Evolutionary conservation across 1,139 yeast genomes (phyloP), one percentile per base, ranked within the genome.

Genomic region (Lodderomyces pseudojiufengensis): DNA sequence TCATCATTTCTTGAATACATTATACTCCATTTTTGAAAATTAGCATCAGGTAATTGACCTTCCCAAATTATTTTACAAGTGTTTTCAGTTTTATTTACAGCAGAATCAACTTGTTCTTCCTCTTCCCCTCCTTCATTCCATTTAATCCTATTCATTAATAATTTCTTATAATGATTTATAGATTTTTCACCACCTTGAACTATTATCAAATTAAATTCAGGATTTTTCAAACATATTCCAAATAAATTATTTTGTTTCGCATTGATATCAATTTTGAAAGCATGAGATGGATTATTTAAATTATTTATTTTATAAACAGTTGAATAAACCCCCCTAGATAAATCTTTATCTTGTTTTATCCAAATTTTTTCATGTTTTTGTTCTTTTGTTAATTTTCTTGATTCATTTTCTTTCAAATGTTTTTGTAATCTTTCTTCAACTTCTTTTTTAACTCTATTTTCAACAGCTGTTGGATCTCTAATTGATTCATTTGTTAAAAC

Each of bases 401-500:
- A 74, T 36, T 72, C 72, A 54, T 92, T 92, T 23, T 59, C 71
- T 26, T 62, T 61, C 44, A 76, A 66, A 57, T 92, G 99, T 32
- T 63, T 61, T n/a, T 61, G 48, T 23, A 64, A 63, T 20, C 99
- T 66, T 31, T 76, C 74, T 28, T 73, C 79, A 8, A 87, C 84
- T 44, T 90, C 94, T 27, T 65, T 59, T 33, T 76, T 67, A 0
- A 94, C 97, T 38, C 70, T 60, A 55, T 70, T 68, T 52, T 92
- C 98, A 47, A 90, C 81, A 4, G 78, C 78, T 0, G 98, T 92
- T 0, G 98, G 98, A 52, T 92, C 95, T 43, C 74, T 71, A 32
- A 88, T 82, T n/a, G 94, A 86, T 43, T 85, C 95, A 51, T 86
- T 81, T 3, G 96, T 85, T 33, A 83, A 66, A 0, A 87, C 95